These are phyloP conservation scores for Aquilaria sinensis DNA, from an alignment of 345 rosid genomes.

Conservation along the genomic window DNA sequence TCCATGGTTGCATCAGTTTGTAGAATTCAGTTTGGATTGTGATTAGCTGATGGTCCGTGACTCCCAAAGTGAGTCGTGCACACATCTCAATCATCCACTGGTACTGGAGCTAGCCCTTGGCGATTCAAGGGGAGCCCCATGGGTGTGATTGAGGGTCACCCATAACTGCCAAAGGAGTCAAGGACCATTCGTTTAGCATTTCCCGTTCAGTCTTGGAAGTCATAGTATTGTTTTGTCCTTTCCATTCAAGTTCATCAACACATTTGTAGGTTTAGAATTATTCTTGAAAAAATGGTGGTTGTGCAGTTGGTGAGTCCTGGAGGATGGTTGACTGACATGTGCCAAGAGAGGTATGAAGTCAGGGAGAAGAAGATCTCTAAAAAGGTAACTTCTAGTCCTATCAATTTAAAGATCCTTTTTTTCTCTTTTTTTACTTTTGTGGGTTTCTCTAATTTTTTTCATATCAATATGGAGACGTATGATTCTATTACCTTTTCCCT, in stretches of 20 bases:
- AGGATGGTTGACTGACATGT: slow-evolving; percentile 77
- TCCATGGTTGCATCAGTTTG: too few species aligned
- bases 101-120: too few species aligned
- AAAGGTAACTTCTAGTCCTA: slow-evolving; percentile 33
- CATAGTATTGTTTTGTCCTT: slow-evolving; percentile 3
- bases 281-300: slow-evolving; percentile 13
- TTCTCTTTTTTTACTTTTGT: background rate
- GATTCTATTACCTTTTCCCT: background rate
- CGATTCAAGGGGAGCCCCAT: too few species aligned
- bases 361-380: slow-evolving; percentile 70
- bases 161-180: too few species aligned
- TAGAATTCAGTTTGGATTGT: too few species aligned
- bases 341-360: slow-evolving; percentile 76
- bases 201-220: too few species aligned
- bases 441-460: background rate
- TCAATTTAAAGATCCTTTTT: background rate
- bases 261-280: background rate
- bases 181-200: too few species aligned
- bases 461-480: background rate
- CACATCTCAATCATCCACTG: too few species aligned
- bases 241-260: background rate
- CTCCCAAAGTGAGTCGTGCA: too few species aligned
- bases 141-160: too few species aligned
- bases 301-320: slow-evolving; percentile 71
- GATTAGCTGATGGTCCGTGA: too few species aligned